phyloP scores from a whole-genome alignment of 257 asterid genomes.

The Scutellaria baicalensis region DNA sequence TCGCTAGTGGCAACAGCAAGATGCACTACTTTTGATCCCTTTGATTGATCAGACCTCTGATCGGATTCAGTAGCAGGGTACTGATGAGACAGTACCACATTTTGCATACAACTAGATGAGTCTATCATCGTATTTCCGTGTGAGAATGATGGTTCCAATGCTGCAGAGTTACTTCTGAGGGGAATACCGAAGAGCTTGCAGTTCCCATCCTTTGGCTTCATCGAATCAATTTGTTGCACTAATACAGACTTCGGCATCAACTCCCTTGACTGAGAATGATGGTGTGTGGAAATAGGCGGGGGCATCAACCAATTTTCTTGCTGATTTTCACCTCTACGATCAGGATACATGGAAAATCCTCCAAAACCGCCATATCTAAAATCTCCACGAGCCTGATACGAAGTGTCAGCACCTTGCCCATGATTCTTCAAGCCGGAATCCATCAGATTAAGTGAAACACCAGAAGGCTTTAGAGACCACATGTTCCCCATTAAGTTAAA shows the following conservation, averaged over 20 bases:
- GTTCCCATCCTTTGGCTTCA: constrained; percentile 56
- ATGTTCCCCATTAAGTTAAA: constrained; percentile 44
- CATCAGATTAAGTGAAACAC: constrained; percentile 65
- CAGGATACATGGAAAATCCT: constrained; percentile 41
- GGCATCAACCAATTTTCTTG: constrained; percentile 72
- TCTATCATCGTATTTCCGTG: constrained; percentile 24
- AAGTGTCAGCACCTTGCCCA: constrained; percentile 32
- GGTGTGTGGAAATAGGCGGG: constrained; percentile 58
- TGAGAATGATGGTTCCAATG: constrained; percentile 31
- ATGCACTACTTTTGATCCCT: constrained; percentile 50
- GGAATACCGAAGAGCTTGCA: constrained; percentile 88
- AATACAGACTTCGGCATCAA: constrained; percentile 34
- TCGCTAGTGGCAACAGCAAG: constrained; percentile 35
- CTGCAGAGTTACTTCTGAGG: constrained; percentile 38
- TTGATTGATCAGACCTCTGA: constrained; percentile 35
- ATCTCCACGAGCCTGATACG: constrained; percentile 53
- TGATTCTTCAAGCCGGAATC: constrained; percentile 45
- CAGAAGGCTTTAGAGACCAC: constrained; percentile 50
- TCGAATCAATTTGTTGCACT: constrained; percentile 32
- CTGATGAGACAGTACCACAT: constrained; percentile 29
- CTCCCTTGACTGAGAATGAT: constrained; percentile 54
- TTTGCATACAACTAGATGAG: constrained; percentile 20
- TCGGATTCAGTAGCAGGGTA: constrained; percentile 45
- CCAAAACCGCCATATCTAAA: constrained; percentile 37
- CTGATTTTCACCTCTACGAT: constrained; percentile 41